Base-by-base conservation (phyloP, 2,329 filamentous ascomycete genomes). In the Sarocladium brachiariae region DNA sequence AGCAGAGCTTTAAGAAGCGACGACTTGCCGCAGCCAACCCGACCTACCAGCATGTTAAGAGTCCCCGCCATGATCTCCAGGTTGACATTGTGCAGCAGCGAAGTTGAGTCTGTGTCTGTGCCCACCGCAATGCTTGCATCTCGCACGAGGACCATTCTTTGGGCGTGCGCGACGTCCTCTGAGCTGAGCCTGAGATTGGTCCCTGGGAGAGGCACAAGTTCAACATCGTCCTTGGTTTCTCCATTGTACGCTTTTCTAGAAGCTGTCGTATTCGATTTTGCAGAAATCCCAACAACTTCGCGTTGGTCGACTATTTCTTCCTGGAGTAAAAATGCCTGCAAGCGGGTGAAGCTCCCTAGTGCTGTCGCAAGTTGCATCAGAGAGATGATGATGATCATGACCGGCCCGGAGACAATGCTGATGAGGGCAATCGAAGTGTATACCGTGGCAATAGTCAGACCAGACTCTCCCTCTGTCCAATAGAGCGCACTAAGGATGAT, bases 391-490 rank as follows among this genome's bases (percentile, higher is more conserved):
- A 70, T 52, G 11, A 58, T 60, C 1, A 65, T 55, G 8, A 70
- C 57, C 0, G 67, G 67, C 14, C 60, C 59, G 0, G 63, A 62
- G 0, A 65, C 61, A 1, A 70, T 55, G 0, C 61, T 59, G 18
- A 70, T 61, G 2, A 70, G 55, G 6, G 67, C 68, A 2, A 70
- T 51, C 0, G 66, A 62, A 0, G 66, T 70, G 47, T 70, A 70
- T 1, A 65, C 65, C 5, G 63, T 57, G 5, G 64, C 61, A 1
- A 66, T 61, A 10, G 59, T 63, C 0, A 69, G 52, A 0, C 62
- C 60, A 11, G 52, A 57, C 11, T 62, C 53, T 3, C 58, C 55
- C 13, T 59, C 63, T 1, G 60, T 61, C 56, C 65, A 63, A 37
- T 62, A 67, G 6, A 67, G 64, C 6, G 65, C 63, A 21, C 60